These are phyloP conservation scores for Desmodesmus armatus DNA, from an alignment of 139 green algal species.

Conservation along the genomic window DNA sequence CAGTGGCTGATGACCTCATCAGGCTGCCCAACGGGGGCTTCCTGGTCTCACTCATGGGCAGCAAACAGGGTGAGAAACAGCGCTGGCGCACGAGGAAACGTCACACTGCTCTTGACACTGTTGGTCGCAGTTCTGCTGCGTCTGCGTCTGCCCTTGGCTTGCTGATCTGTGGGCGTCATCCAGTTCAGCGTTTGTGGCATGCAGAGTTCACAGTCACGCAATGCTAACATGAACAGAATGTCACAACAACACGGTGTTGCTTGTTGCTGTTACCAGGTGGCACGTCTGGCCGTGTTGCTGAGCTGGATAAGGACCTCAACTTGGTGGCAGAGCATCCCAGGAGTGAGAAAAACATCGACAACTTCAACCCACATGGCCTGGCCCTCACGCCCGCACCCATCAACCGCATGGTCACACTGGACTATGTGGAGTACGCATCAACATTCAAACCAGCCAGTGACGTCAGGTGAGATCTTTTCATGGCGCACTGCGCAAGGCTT, in stretches of 20 bases:
- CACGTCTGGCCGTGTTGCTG: constrained; percentile 15
- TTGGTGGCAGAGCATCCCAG: constrained; percentile 23
- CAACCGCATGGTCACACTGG: constrained; percentile 21
- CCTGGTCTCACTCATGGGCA: constrained; percentile 43
- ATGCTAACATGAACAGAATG: no score
- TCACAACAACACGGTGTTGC: no score
- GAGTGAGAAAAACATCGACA: constrained; percentile 3
- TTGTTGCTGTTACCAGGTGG: no score
- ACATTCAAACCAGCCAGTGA: constrained; percentile 26
- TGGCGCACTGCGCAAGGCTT: no score
- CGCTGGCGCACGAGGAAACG: no score
- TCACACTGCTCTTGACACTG: no score
- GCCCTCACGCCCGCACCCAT: background rate
- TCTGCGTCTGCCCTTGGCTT: no score
- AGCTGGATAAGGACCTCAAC: constrained; percentile 6
- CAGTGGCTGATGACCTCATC: constrained; percentile 37
- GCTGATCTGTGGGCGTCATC: no score
- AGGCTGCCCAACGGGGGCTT: constrained; percentile 38
- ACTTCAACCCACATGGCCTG: constrained; percentile 37
- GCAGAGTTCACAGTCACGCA: no score
- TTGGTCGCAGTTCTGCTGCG: no score
- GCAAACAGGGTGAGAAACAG: background rate
- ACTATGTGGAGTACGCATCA: constrained; percentile 37
- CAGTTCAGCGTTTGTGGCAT: no score
- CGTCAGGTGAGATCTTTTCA: constrained; percentile 1